Conservation (phyloP, 495 filamentous ascomycete species). For the Podospora pseudocomata region DNA sequence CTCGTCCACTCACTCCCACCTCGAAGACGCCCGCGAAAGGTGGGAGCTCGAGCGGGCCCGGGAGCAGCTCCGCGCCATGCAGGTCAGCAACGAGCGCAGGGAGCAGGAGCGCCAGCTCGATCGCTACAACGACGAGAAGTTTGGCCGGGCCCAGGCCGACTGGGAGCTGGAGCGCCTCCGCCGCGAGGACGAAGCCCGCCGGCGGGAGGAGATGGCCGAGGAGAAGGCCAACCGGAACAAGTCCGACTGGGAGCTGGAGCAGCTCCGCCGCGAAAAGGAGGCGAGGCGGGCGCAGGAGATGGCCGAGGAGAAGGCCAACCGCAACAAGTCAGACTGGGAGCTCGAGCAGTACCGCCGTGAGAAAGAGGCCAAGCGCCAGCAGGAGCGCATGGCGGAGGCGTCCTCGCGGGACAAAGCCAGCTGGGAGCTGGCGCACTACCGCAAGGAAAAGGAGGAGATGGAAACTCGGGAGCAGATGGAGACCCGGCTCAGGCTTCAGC, state of each 20-base stretch:
- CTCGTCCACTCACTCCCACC: conserved; percentile 30
- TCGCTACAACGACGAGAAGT: conserved; percentile 34
- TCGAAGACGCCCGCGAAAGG: conserved; percentile 27
- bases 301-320: neutral
- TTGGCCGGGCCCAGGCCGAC: conserved; percentile 3
- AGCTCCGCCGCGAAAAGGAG: conserved; percentile 8
- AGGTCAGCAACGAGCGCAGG: conserved; percentile 16
- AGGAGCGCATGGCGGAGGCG: conserved; percentile 26
- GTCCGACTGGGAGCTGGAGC: conserved; percentile 8
- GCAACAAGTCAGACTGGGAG: conserved; percentile 2
- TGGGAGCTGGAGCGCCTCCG: conserved; percentile 7
- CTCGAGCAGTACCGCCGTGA: conserved; percentile 7
- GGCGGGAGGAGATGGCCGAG: neutral
- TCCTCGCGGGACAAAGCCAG: neutral
- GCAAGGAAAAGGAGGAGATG: conserved; percentile 12
- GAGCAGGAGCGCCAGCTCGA: conserved; percentile 24
- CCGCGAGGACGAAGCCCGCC: conserved; percentile 5
- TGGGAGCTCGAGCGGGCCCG: conserved; percentile 23
- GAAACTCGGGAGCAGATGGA: conserved; percentile 28
- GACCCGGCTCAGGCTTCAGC: neutral
- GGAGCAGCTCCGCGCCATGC: conserved; percentile 24
- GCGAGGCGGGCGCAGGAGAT: conserved; percentile 11
- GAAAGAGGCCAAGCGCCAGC: conserved; percentile 19
- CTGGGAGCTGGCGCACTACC: conserved; percentile 3
- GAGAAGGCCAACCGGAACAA: conserved; percentile 3